Evolutionary conservation across 352 stramenopile species (phyloP).

Genomic region (Globisporangium megalacanthum): DNA sequence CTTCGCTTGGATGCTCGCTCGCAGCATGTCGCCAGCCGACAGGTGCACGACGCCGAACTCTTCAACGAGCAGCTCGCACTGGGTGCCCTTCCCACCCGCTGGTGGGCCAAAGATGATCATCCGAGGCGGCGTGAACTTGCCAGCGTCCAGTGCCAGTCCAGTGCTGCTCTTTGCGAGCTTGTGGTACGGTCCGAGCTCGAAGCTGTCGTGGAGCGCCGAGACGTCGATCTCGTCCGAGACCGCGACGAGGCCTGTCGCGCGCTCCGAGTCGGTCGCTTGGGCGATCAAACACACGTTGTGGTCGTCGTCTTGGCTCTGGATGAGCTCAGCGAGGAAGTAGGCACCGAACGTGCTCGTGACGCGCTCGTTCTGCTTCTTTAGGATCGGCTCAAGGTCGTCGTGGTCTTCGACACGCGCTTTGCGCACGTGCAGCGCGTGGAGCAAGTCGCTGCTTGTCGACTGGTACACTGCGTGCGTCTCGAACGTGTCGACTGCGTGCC

Average conservation of each 20-base stretch:
- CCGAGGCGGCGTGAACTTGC: constrained; percentile 32
- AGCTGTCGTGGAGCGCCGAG: constrained; percentile 72
- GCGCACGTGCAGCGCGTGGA: constrained; percentile 45
- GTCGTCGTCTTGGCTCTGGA: constrained; percentile 83
- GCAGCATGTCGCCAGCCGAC: constrained; percentile 89
- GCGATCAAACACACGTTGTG: constrained; percentile 83
- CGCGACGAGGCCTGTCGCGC: constrained; percentile 73
- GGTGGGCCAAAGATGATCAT: constrained; percentile 64
- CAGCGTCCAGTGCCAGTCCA: constrained; percentile 4
- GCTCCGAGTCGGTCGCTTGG: constrained; percentile 24
- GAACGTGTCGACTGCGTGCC: constrained; percentile 31
- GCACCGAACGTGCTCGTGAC: constrained; percentile 79
- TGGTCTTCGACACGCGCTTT: constrained; percentile 76
- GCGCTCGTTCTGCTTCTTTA: constrained; percentile 48
- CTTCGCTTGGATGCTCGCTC: constrained; percentile 61
- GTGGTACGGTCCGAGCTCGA: constrained; percentile 78
- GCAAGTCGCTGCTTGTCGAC: constrained; percentile 24
- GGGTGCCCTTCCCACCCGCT: constrained; percentile 94
- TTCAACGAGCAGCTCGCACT: constrained; percentile 85
- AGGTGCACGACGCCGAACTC: constrained; percentile 89
- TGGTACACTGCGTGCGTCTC: constrained; percentile 49
- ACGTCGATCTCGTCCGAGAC: constrained; percentile 85
- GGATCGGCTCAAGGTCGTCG: constrained; percentile 71
- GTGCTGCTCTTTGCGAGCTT: constrained; percentile 50
- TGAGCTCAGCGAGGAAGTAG: constrained; percentile 92